Evolutionary conservation across 495 filamentous ascomycete genomes (phyloP).

Genomic region (Elasticomyces elasticus): DNA sequence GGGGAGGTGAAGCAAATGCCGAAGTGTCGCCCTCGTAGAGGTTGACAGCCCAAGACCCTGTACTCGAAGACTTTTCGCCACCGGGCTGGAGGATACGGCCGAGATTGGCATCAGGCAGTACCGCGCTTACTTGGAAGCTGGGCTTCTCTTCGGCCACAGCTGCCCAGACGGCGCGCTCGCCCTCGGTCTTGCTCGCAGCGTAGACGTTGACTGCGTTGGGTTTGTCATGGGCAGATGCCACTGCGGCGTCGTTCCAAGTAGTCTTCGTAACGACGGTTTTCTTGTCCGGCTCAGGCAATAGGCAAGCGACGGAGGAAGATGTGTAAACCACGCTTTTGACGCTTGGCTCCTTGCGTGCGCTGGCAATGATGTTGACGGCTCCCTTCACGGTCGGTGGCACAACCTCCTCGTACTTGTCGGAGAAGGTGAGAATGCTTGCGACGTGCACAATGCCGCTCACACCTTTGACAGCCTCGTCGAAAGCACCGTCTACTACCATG

Average conservation of each 20-base stretch:
- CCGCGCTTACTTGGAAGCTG: slow-evolving; percentile 10
- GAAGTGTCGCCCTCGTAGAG: slow-evolving; percentile 15
- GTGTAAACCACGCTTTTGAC: slow-evolving; percentile 46
- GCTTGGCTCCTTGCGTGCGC: slow-evolving; percentile 35
- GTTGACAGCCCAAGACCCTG: slow-evolving; percentile 3
- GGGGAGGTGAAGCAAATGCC: slow-evolving; percentile 1
- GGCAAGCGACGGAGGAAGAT: slow-evolving; percentile 39
- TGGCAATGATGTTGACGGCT: slow-evolving; percentile 33
- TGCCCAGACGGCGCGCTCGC: slow-evolving; percentile 25
- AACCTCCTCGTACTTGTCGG: slow-evolving; percentile 10
- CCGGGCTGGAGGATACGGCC: slow-evolving; percentile 19
- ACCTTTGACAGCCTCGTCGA: slow-evolving; percentile 29
- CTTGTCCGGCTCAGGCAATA: slow-evolving; percentile 25
- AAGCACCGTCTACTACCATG: slow-evolving; percentile 28
- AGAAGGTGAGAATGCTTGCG: slow-evolving; percentile 14
- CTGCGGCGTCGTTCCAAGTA: slow-evolving; percentile 41
- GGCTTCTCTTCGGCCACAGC: slow-evolving; percentile 21
- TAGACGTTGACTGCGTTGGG: slow-evolving; percentile 26
- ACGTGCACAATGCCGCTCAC: slow-evolving; percentile 15
- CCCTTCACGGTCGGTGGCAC: slow-evolving; percentile 26
- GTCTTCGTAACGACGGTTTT: slow-evolving; percentile 29
- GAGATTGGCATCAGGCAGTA: slow-evolving; percentile 23
- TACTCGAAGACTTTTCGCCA: slow-evolving; percentile 11
- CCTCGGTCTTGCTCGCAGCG: slow-evolving; percentile 22
- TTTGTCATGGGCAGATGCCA: slow-evolving; percentile 27